Conservation (phyloP, 208 protist genomes). For the Acanthamoeba polyphaga region DNA sequence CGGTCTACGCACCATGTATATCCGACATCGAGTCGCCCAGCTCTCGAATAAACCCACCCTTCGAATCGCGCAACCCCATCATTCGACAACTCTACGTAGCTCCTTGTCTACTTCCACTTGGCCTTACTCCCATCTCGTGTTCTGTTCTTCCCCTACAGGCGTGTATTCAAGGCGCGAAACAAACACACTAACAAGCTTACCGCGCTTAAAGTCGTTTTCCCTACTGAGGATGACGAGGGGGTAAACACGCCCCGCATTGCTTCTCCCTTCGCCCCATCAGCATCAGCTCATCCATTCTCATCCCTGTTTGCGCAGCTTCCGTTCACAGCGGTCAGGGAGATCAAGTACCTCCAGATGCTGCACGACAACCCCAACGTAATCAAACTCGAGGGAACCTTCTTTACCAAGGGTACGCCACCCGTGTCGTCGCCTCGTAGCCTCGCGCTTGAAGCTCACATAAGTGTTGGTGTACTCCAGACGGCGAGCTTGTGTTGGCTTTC, state of each 20-base stretch:
- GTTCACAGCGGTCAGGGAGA: slow-evolving; percentile 47
- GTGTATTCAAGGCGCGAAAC: slow-evolving; percentile 56
- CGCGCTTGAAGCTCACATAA: no score
- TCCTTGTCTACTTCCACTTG: neutral
- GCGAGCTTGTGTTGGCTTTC: slow-evolving; percentile 88
- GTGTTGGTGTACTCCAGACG: neutral
- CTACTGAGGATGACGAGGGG: slow-evolving; percentile 44
- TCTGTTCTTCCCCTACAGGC: neutral
- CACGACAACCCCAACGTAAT: slow-evolving; percentile 12
- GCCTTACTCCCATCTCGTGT: neutral
- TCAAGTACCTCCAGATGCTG: slow-evolving; percentile 50
- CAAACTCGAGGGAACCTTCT: slow-evolving; percentile 49
- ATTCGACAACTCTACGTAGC: neutral
- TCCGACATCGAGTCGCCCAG: no score
- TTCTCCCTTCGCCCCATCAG: neutral
- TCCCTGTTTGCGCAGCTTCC: neutral
- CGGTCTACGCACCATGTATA: no score
- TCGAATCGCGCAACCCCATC: neutral
- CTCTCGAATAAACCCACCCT: neutral
- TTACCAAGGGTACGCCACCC: no score
- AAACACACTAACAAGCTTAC: slow-evolving; percentile 10
- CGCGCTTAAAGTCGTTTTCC: slow-evolving; percentile 41
- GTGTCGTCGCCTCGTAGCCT: no score
- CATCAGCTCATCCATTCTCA: neutral
- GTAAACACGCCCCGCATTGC: neutral